Evolutionary conservation across 23 red algal genomes (phyloP).

Genomic region (Gracilaria domingensis): DNA sequence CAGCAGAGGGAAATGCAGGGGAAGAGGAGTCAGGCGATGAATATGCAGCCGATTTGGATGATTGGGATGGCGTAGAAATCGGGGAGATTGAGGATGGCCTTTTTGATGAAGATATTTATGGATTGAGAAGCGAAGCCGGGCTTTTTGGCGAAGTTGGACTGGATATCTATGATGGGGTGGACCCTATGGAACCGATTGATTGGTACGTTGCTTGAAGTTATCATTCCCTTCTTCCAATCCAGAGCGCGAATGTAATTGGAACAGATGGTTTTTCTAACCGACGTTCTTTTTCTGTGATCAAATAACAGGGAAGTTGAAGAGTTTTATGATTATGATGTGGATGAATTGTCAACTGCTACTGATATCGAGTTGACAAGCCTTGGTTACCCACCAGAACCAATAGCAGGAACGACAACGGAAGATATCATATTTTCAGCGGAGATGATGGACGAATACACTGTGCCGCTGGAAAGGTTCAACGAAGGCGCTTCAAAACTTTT

Average conservation of each 20-base stretch:
- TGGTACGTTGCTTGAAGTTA: background rate
- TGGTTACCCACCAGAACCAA: background rate
- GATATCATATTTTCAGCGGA: constrained; percentile 1
- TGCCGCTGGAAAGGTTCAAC: background rate
- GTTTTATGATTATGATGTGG: background rate
- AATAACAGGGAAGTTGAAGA: background rate
- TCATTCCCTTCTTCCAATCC: too few species aligned
- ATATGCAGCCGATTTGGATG: too few species aligned
- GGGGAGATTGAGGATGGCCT: background rate
- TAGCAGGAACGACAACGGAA: background rate
- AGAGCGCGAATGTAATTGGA: too few species aligned
- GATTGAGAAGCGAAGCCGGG: too few species aligned
- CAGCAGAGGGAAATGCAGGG: too few species aligned
- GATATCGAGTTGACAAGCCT: background rate
- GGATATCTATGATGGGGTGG: background rate
- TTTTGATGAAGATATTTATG: constrained; percentile 6
- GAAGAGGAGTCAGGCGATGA: too few species aligned
- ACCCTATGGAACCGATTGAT: constrained; percentile 1
- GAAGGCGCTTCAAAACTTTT: too few species aligned
- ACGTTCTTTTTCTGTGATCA: too few species aligned
- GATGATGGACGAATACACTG: background rate
- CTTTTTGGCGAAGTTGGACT: background rate
- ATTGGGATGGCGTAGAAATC: background rate
- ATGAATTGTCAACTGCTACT: background rate
- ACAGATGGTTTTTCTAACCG: too few species aligned